Percentiles rank a stretch among this genome's conserved stretches.
phyloP scores from a whole-genome alignment of 139 green algal species.

The Ettlia oleoabundans region DNA sequence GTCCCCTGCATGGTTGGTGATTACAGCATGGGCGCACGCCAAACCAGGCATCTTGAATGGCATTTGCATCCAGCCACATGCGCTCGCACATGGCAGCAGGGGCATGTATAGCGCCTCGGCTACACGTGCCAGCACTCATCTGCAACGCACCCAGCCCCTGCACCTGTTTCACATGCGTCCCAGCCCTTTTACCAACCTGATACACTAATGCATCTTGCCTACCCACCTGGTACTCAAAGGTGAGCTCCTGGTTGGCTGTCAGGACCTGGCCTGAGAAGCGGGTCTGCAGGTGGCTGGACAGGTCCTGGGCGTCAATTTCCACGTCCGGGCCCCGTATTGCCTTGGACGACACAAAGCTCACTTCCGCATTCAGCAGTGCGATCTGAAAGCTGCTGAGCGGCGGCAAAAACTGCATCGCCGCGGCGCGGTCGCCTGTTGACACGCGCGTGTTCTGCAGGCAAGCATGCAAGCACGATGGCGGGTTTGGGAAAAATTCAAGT shows the following conservation, averaged over 20 bases:
- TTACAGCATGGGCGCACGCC: too few species aligned
- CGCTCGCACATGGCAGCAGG: too few species aligned
- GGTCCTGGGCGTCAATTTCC: conserved; percentile 68
- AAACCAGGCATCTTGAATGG: too few species aligned
- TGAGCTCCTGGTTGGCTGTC: conserved; percentile 75
- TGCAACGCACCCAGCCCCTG: background rate
- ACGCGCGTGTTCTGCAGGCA: conserved; percentile 67
- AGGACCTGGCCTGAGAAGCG: conserved; percentile 80
- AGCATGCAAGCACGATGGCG: background rate
- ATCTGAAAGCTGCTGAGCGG: conserved; percentile 54
- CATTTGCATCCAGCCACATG: too few species aligned
- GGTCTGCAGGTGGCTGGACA: conserved; percentile 69
- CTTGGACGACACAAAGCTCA: conserved; percentile 57
- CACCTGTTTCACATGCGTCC: background rate
- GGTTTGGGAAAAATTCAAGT: too few species aligned
- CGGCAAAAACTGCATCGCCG: conserved; percentile 47
- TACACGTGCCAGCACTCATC: background rate
- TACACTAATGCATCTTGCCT: background rate
- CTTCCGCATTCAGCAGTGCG: conserved; percentile 74
- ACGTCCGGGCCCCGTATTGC: conserved; percentile 33
- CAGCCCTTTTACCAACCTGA: background rate
- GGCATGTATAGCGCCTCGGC: too few species aligned
- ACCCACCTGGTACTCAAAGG: conserved; percentile 83
- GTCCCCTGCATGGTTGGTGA: conserved; percentile 56
- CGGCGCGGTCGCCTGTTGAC: conserved; percentile 66